A percentile compares a stretch with the other conserved stretches of the same genome.
These are phyloP conservation scores for Batrachochytrium dendrobatidis DNA, from an alignment of 371 early-diverging fungal species.

Conservation along the genomic window DNA sequence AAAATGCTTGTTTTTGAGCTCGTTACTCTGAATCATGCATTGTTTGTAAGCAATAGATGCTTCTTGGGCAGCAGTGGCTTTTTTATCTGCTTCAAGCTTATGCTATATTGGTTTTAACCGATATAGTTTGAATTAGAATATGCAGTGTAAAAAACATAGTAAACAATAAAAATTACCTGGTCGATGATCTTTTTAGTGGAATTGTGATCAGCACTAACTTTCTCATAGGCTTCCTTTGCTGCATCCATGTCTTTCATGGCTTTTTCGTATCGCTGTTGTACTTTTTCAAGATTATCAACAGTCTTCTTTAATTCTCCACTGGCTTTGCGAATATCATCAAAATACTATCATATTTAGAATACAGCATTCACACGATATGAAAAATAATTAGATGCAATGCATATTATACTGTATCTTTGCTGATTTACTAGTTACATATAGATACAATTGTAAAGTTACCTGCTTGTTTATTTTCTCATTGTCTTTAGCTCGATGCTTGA, in stretches of 20 bases:
- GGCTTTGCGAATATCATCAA: conserved; percentile 33
- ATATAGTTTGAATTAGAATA: background rate
- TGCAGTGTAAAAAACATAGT: background rate
- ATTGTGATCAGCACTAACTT: conserved; percentile 25
- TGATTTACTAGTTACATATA: background rate
- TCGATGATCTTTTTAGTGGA: conserved; percentile 31
- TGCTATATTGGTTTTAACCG: conserved; percentile 14
- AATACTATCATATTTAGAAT: conserved; percentile 16
- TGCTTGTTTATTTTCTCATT: conserved; percentile 29
- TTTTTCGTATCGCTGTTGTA: conserved; percentile 27
- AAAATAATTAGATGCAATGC: conserved; percentile 9
- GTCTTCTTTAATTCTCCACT: conserved; percentile 24
- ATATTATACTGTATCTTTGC: background rate
- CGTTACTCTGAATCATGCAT: conserved; percentile 32
- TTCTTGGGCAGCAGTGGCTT: conserved; percentile 23
- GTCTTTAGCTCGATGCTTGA: conserved; percentile 29
- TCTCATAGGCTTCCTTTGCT: conserved; percentile 19
- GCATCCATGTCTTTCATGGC: conserved; percentile 30
- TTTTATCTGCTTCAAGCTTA: conserved; percentile 28
- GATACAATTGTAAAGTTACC: conserved; percentile 18
- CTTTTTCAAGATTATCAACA: conserved; percentile 27
- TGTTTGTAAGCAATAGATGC: conserved; percentile 27
- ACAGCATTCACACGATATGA: background rate
- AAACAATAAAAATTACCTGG: conserved; percentile 12
- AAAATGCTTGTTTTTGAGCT: conserved; percentile 27